Conservation (phyloP, 1,284 basidiomycete genomes). For the Cryptococcus sp. region DNA sequence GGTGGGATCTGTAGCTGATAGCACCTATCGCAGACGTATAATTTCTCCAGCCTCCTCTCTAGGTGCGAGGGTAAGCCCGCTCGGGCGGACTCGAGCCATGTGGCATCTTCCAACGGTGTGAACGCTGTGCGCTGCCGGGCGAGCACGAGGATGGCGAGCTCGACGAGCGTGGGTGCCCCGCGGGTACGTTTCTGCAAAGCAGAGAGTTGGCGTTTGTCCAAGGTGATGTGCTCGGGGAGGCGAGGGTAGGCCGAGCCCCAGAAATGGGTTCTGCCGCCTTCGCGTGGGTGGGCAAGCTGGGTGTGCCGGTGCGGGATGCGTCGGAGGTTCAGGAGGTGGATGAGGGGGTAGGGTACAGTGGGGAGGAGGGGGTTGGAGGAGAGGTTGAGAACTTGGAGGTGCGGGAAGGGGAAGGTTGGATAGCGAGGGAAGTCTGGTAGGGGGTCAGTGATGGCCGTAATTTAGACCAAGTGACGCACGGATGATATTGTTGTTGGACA, state of each 20-base stretch:
- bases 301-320: background rate
- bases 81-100: background rate
- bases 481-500: conserved; percentile 12
- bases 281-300: background rate
- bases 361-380: conserved; percentile 1
- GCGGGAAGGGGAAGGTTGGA: conserved; percentile 4
- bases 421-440: conserved; percentile 6
- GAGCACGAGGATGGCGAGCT: background rate
- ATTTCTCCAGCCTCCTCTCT: background rate
- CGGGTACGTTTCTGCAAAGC: background rate
- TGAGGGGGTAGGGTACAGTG: conserved; percentile 4
- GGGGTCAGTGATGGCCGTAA: background rate
- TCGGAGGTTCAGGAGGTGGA: conserved; percentile 4
- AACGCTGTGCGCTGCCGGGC: background rate
- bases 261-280: background rate
- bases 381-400: conserved; percentile 12
- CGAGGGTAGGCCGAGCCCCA: background rate
- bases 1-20: background rate
- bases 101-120: background rate
- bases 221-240: background rate
- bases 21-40: conserved; percentile 11
- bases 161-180: background rate
- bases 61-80: background rate
- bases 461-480: background rate
- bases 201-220: background rate